Base-by-base conservation (phyloP, 352 stramenopile species). In the Globisporangium paddicum region DNA sequence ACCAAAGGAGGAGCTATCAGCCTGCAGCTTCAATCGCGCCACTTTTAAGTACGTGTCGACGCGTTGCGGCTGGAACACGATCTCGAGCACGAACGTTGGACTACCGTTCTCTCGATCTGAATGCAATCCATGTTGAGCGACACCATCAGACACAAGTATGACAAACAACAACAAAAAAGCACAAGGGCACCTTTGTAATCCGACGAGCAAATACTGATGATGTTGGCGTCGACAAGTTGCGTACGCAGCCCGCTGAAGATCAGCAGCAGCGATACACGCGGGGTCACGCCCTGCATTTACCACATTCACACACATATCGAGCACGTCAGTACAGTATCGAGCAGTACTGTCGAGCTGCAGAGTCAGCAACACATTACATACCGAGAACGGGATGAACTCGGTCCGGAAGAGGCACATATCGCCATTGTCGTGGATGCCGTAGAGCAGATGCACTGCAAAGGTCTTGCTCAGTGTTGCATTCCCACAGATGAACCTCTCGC, bases 361-460 rank as follows among this genome's bases (percentile, higher is more conserved):
- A 5, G n/a, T 13, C 25, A 35, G 18, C 19, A 5, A 34, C 38
- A 34, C 13, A 6, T 21, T 47, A 66, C 76, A 11, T 70, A 95
- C 86, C 72, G 85, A 84, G 53, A 87, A 90, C 5, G 74, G 71
- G 46, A 86, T 76, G 23, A 72, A 89, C 30, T 92, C 78, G 8
- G 65, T 65, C 7, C 84, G 84, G 58, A 85, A 92, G 3, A 95
- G 52, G 28, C 77, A 86, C 14, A 95, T 58, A 21, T 92, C 81
- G 2, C 86, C 86, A 49, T 89, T 90, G 13, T 61, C 74, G 28
- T 87, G 78, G 19, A 93, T 55, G 5, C 66, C 72, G 34, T 85
- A 90, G 0, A 89, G 21, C 38, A 95, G 60, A 62, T 92, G 61
- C 18, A 91, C 76, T 4, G 70, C 62, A 63, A 89, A 89, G 13